phyloP scores from a whole-genome alignment of 768 basidiomycete species.

The Punctularia strigosozonata region DNA sequence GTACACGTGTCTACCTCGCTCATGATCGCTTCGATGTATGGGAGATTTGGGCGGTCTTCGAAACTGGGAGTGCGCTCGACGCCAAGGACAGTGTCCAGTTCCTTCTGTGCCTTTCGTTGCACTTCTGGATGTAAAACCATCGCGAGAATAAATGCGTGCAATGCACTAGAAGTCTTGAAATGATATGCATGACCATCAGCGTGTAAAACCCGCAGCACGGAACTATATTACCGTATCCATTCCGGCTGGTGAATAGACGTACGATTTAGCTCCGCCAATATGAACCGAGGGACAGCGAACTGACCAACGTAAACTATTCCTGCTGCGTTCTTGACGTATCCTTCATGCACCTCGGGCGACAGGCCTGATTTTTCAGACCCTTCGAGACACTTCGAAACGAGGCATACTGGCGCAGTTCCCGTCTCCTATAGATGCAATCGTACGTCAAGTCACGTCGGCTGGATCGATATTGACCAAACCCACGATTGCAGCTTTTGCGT shows the following conservation, averaged over 20 bases:
- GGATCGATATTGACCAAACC: constrained; percentile 8
- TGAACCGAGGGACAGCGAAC: not conserved
- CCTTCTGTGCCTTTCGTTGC: constrained; percentile 4
- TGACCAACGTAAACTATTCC: not conserved
- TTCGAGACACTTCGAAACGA: no score
- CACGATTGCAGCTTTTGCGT: constrained; percentile 46
- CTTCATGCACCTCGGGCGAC: no score
- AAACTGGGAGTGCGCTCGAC: constrained; percentile 4
- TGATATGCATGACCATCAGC: not conserved
- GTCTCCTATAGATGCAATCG: not conserved
- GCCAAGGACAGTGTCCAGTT: constrained; percentile 3
- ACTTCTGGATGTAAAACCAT: constrained; percentile 8
- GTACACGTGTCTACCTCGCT: constrained; percentile 8
- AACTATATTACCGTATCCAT: not conserved
- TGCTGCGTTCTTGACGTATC: not conserved
- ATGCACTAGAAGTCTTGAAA: not conserved
- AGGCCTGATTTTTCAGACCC: no score
- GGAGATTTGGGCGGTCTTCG: constrained; percentile 5
- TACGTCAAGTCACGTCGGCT: not conserved
- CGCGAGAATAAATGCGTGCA: constrained; percentile 3
- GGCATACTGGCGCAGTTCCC: not conserved
- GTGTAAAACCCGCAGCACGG: not conserved
- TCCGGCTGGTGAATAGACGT: not conserved
- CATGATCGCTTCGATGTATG: constrained; percentile 7
- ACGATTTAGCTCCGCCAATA: not conserved